Base-by-base conservation (phyloP, 192 early-diverging fungal genomes). In the Pilaira anomala region DNA sequence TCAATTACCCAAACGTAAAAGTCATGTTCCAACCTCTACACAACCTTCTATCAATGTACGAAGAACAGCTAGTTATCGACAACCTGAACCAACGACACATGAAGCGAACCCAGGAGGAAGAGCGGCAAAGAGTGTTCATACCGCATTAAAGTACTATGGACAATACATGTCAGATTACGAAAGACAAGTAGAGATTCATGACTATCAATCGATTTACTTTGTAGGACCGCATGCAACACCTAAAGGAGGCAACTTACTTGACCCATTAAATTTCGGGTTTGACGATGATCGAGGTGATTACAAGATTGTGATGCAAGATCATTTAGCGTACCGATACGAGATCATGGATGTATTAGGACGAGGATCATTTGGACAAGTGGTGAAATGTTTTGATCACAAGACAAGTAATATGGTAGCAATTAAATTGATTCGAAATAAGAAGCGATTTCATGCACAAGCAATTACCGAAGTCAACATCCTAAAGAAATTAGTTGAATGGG, bases 201-300 rank as follows among this genome's bases (percentile, higher is more conserved):
- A 87, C 11, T 97, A 80, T 54, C 77, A 79, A 14, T 82, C 90
- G 28, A 82, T 98, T 14, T 95, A 94, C 68, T 98, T 91, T 67
- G 82, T 91, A 59, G 95, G 95, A 40, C 85, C 83, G 12, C 80
- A 91, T 51, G 77, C 79, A 12, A 58, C 77, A 14, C 84, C 84
- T 51, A 79, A 85, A 13, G 68, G 69, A n/a, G 48, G 48, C 1
- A 80, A 85, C 1, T 78, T 84, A 41, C 67, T 85, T 50, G 84
- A 92, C 49, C 55, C 80, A 67, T 61, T 72, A 13, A 68, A 82
- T 19, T 87, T 83, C 75, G 83, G 85, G 0, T 84, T 60, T 58
- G 96, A 97, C 77, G 96, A 98, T 78, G 88, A 94, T 53, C 84
- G 92, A 1, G 96, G 96, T 21, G 96, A 98, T 65, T 96, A 96